Conservation (phyloP, 2,329 filamentous ascomycete genomes). For the Sporothrix globosa region DNA sequence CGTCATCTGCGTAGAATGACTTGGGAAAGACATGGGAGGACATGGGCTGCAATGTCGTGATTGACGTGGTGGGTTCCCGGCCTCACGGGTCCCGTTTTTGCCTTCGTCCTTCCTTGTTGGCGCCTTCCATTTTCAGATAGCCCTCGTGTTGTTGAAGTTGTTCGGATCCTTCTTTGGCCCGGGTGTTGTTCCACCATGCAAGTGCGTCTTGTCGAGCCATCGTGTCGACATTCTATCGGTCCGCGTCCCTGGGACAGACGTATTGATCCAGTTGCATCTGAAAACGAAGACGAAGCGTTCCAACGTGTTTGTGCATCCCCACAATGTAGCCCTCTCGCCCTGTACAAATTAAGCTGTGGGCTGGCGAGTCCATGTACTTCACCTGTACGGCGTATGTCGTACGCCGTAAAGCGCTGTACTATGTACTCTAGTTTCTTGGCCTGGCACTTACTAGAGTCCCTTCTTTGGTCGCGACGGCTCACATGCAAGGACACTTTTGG, state of each 20-base stretch:
- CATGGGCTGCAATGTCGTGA: constrained; percentile 17
- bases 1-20: background rate
- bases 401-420: too few relatives aligned
- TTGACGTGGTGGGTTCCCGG: background rate
- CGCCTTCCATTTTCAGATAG: background rate
- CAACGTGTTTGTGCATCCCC: background rate
- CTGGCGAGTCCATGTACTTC: background rate
- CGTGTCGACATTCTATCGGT: background rate
- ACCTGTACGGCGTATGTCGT: too few relatives aligned
- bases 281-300: background rate
- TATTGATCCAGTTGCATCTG: background rate
- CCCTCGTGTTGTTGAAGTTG: background rate
- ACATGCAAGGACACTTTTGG: too few relatives aligned
- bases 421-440: too few relatives aligned
- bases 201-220: too few relatives aligned
- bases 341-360: constrained; percentile 4
- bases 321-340: background rate
- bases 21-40: background rate
- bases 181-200: too few relatives aligned
- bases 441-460: too few relatives aligned
- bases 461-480: too few relatives aligned
- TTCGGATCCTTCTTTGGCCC: too few relatives aligned
- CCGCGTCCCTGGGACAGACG: background rate
- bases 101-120: background rate
- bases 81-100: background rate